Conservation (phyloP, 495 filamentous ascomycete genomes). For the Lophiotrema nucula region DNA sequence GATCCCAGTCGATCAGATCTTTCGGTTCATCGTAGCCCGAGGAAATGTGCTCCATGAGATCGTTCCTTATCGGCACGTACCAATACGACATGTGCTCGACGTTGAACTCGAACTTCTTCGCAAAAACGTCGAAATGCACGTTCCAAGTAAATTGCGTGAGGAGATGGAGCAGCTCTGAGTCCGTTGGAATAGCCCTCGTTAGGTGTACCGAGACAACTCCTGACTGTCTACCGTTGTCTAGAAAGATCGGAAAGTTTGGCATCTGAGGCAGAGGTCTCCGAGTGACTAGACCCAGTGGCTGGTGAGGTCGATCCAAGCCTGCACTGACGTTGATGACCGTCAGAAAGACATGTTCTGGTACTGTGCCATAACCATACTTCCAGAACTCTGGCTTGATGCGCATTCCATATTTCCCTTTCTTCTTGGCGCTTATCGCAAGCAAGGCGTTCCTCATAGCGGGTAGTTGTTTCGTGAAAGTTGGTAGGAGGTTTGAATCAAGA, state of each 20-base stretch:
- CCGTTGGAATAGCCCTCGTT: constrained; percentile 44
- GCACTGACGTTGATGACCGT: constrained; percentile 62
- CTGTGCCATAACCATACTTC: constrained; percentile 51
- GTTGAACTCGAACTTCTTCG: constrained; percentile 72
- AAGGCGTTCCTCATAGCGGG: constrained; percentile 87
- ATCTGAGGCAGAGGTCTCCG: constrained; percentile 62
- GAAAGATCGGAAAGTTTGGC: constrained; percentile 68
- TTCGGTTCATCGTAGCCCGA: constrained; percentile 17
- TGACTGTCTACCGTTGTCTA: constrained; percentile 60
- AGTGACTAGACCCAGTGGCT: constrained; percentile 71
- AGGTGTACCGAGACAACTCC: constrained; percentile 52
- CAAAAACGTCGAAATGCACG: constrained; percentile 83
- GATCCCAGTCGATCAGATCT: constrained; percentile 65
- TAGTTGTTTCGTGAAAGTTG: constrained; percentile 68
- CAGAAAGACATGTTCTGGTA: constrained; percentile 60
- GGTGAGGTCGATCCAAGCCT: constrained; percentile 59
- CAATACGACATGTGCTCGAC: constrained; percentile 75
- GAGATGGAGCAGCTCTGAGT: constrained; percentile 44
- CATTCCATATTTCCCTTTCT: constrained; percentile 71
- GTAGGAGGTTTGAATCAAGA: constrained; percentile 70
- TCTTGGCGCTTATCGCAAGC: constrained; percentile 78
- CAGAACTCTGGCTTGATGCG: constrained; percentile 76
- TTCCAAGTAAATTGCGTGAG: constrained; percentile 70
- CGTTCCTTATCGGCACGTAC: constrained; percentile 58
- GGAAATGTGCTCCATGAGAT: neutral